Evolutionary conservation across 2,329 filamentous ascomycete genomes (phyloP).

Genomic region (Colletotrichum euphorbiae): DNA sequence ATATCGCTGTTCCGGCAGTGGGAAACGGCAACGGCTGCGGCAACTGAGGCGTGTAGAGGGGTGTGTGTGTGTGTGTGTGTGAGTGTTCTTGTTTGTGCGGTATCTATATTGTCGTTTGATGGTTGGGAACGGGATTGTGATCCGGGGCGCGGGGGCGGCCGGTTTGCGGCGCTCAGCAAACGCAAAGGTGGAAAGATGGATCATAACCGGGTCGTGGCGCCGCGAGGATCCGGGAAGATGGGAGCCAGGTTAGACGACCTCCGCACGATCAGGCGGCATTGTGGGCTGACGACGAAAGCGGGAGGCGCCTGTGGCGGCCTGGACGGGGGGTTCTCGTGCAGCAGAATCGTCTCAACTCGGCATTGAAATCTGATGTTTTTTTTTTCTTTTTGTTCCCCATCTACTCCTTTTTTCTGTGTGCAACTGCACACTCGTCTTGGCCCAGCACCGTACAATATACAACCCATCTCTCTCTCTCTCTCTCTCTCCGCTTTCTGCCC

Average conservation of each 20-base stretch:
- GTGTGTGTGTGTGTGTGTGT: too few relatives aligned
- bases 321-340: constrained; percentile 6
- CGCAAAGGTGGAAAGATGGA: not conserved
- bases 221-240: constrained; percentile 27
- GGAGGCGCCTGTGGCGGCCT: constrained; percentile 25
- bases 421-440: not conserved
- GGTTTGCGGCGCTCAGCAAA: constrained; percentile 11
- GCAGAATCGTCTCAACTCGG: constrained; percentile 35
- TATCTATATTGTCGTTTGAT: too few relatives aligned
- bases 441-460: not conserved
- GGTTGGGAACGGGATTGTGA: not conserved
- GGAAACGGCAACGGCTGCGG: not conserved
- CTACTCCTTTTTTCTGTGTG: too few relatives aligned
- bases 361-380: constrained; percentile 27
- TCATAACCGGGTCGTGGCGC: too few relatives aligned
- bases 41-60: not conserved
- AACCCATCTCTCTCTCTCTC: not conserved
- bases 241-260: constrained; percentile 36
- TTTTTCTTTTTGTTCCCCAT: not conserved
- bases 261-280: constrained; percentile 35
- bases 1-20: constrained; percentile 1
- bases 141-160: not conserved
- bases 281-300: constrained; percentile 37
- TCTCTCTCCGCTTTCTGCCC: not conserved
- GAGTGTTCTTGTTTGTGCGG: too few relatives aligned